Percentiles rank a stretch among this genome's conserved stretches.
phyloP scores from a whole-genome alignment of 345 rosid species.

The Rhizophora apiculata region DNA sequence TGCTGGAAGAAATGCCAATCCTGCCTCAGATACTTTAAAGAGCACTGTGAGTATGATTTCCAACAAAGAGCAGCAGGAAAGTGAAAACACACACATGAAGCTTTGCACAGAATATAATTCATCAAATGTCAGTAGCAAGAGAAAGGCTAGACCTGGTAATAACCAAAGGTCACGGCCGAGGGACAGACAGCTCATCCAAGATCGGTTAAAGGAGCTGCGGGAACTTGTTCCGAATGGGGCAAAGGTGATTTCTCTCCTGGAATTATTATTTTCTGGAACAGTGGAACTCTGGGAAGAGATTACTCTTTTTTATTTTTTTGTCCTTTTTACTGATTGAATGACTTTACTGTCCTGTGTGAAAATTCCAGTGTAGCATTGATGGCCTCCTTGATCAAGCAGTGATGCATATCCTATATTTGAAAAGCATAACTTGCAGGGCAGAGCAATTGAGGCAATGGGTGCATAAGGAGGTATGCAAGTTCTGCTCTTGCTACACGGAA shows the following conservation, averaged over 20 bases:
- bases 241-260: conserved; percentile 33
- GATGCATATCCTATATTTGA: conserved; percentile 54
- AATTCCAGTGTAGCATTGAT: conserved; percentile 69
- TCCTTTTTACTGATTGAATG: background rate
- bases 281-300: background rate
- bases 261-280: background rate
- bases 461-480: conserved; percentile 42
- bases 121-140: conserved; percentile 23
- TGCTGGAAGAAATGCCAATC: background rate
- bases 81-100: background rate
- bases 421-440: conserved; percentile 50
- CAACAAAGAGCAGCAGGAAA: conserved; percentile 17
- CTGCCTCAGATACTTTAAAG: conserved; percentile 21
- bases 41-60: conserved; percentile 25
- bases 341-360: conserved; percentile 1
- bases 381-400: conserved; percentile 54
- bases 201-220: conserved; percentile 60
- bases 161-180: conserved; percentile 57
- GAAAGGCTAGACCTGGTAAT: conserved; percentile 39
- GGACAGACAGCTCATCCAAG: conserved; percentile 69
- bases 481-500: background rate
- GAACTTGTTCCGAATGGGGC: conserved; percentile 64
- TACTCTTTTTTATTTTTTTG: background rate
- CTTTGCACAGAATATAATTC: conserved; percentile 27
- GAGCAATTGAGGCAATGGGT: conserved; percentile 46